phyloP scores from a whole-genome alignment of 2,329 filamentous ascomycete genomes.

The Colletotrichum lupini region DNA sequence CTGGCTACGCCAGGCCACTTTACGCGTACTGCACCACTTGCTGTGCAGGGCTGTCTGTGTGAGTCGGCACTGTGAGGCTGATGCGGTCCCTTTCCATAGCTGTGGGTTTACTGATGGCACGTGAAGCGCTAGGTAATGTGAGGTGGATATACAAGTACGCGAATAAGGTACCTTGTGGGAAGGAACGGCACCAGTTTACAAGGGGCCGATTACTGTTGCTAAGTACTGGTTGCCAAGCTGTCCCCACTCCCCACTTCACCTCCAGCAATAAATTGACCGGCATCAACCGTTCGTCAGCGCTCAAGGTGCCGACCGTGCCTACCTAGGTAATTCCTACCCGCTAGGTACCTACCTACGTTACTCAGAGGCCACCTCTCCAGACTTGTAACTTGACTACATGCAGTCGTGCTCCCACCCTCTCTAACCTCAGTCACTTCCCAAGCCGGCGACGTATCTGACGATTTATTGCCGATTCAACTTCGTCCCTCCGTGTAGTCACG shows the following conservation, averaged over 20 bases:
- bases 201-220: too few species aligned
- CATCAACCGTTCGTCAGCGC: background rate
- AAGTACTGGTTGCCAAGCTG: background rate
- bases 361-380: conserved; percentile 9
- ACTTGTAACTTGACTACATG: background rate
- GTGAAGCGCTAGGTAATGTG: too few species aligned
- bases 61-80: background rate
- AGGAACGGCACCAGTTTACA: background rate
- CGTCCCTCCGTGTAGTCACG: background rate
- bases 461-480: background rate
- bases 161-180: background rate
- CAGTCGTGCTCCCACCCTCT: background rate
- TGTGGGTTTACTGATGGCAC: too few species aligned
- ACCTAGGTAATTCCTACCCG: background rate
- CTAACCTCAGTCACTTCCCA: background rate
- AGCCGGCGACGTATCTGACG: background rate
- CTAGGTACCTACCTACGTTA: background rate
- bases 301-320: background rate
- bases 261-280: background rate
- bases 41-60: background rate
- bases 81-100: background rate
- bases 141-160: too few species aligned
- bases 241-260: background rate
- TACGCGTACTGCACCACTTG: background rate
- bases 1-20: background rate